These are phyloP conservation scores for Serendipita indica DNA, from an alignment of 768 basidiomycete species.

Conservation along the genomic window DNA sequence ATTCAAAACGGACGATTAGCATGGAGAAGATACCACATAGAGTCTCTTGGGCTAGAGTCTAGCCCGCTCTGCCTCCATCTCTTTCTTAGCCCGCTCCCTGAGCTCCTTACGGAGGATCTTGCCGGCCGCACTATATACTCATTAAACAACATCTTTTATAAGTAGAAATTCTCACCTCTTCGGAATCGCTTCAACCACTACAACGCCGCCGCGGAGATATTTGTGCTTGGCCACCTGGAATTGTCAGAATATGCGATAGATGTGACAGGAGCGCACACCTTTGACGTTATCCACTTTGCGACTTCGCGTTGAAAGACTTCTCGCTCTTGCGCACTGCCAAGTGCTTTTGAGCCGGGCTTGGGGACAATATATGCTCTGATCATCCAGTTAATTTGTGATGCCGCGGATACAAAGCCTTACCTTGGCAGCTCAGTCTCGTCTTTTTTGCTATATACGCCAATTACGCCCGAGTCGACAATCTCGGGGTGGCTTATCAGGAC, in stretches of 20 bases:
- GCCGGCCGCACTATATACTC: slow-evolving; percentile 58
- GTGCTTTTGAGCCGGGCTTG: slow-evolving; percentile 13
- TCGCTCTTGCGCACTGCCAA: slow-evolving; percentile 22
- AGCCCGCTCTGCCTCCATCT: slow-evolving; percentile 21
- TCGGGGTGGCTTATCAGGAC: slow-evolving; percentile 60
- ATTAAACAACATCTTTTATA: background rate
- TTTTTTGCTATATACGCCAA: slow-evolving; percentile 49
- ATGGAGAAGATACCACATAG: too few relatives aligned
- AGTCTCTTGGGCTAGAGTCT: too few relatives aligned
- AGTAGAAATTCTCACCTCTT: slow-evolving; percentile 37
- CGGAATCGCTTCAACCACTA: slow-evolving; percentile 45
- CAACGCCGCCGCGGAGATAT: slow-evolving; percentile 44
- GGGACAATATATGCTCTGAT: slow-evolving; percentile 26
- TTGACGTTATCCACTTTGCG: slow-evolving; percentile 47
- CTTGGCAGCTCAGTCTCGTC: slow-evolving; percentile 75
- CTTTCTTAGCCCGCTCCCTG: slow-evolving; percentile 48
- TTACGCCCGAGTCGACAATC: slow-evolving; percentile 66
- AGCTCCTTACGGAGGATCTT: slow-evolving; percentile 76
- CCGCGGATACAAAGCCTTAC: slow-evolving; percentile 21
- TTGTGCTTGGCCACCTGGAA: slow-evolving; percentile 56
- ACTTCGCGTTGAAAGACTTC: slow-evolving; percentile 35
- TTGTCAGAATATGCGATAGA: background rate
- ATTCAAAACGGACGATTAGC: too few relatives aligned
- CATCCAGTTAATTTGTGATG: background rate
- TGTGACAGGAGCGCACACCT: slow-evolving; percentile 16